Evolutionary conservation across 2,329 filamentous ascomycete species (phyloP).

Genomic region (Zymoseptoria ardabiliae): DNA sequence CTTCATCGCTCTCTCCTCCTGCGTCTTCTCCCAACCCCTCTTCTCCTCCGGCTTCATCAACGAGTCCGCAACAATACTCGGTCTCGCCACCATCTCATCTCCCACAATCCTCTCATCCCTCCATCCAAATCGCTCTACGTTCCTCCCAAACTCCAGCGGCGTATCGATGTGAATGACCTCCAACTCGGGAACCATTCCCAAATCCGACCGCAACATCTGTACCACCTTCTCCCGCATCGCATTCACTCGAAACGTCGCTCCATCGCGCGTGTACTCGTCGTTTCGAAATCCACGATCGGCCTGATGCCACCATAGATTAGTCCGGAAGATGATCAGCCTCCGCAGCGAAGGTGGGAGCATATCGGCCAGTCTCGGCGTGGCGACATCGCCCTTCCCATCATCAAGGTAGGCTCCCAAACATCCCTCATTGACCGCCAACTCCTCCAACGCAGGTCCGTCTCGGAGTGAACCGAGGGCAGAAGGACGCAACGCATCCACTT

Average conservation of each 20-base stretch:
- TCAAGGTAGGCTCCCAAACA: not conserved
- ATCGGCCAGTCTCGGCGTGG: not conserved
- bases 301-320: constrained; percentile 4
- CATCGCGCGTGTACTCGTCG: not conserved
- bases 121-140: constrained; percentile 2
- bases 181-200: not conserved
- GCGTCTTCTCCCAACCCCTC: not conserved
- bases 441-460: not conserved
- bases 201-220: not conserved
- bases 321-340: constrained; percentile 1
- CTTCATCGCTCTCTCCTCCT: constrained; percentile 1
- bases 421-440: constrained; percentile 2
- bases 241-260: not conserved
- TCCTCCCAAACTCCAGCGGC: not conserved
- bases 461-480: not conserved
- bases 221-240: constrained; percentile 2
- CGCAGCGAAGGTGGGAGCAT: constrained; percentile 1
- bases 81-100: not conserved
- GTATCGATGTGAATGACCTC: constrained; percentile 1
- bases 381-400: not conserved
- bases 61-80: constrained; percentile 3
- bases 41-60: constrained; percentile 4
- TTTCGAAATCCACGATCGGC: not conserved
- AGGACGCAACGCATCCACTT: not conserved
- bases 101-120: constrained; percentile 1